Base-by-base conservation (phyloP, 257 asterid genomes). In the Linaria vulgaris region DNA sequence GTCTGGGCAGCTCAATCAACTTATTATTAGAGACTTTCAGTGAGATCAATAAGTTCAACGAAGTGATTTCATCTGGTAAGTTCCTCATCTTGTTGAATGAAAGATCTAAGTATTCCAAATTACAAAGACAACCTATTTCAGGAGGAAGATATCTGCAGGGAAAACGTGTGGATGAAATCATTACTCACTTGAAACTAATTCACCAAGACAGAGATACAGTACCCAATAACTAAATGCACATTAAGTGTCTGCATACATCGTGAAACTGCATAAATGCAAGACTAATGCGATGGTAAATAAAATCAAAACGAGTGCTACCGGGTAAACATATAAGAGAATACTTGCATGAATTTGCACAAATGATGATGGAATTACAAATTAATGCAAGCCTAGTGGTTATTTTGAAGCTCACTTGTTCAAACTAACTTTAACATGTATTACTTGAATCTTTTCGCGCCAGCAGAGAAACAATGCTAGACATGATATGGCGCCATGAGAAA, bases 81-180 rank as follows among this genome's bases (percentile, higher is more conserved):
- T 68, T 85, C 91, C 86, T 89, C 90, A 94, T 78, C 79, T 90
- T 90, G 74, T 94, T 94, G 67, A 87, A 94, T 41, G 99, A 94
- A 73, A 90, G 83, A 72, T 94, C 90, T 72, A 94, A 80, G 78
- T 72, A 78, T 81, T 92, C 99, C 75, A 92, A 82, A 66, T 80
- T 81, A 66, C 20, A 65, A 44, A 92, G 97, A 61, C 73, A 84
- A 48, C 90, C 96, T 66, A 92, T 94, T 76, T 90, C 99, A 22
- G 95, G 90, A 64, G 97, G 99, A 57, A 94, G 90, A 78, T 78
- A 85, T 80, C 99, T 94, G 90, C 84, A 85, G 59, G 69, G 53
- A 61, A 71, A 41, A 65, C 20, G 45, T 59, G 55, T 1, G 9
- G 21, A 50, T 41, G 48, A 55, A 30, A 66, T 75, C 55, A 69